Percentiles rank a stretch among this genome's conserved stretches.
These are phyloP conservation scores for Sporothrix curviconia DNA, from an alignment of 2,329 filamentous ascomycete species.

Conservation along the genomic window DNA sequence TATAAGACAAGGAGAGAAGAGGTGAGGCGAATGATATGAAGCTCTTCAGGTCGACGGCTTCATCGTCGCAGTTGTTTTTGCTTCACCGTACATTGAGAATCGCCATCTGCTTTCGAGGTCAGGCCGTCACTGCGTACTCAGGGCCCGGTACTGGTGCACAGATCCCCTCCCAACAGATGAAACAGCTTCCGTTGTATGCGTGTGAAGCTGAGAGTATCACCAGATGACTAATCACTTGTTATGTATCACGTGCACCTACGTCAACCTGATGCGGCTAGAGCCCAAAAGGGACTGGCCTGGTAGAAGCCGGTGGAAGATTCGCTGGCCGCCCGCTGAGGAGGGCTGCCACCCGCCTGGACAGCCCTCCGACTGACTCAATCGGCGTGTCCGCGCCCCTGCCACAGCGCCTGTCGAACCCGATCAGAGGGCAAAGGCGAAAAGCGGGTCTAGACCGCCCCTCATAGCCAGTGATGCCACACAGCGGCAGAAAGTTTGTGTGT, in stretches of 20 bases:
- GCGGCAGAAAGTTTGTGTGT: background rate
- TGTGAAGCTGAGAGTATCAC: background rate
- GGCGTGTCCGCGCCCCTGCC: constrained; percentile 1
- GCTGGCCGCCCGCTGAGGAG: background rate
- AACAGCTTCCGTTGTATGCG: background rate
- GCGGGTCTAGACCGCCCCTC: background rate
- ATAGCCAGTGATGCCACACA: background rate
- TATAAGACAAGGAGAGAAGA: no score
- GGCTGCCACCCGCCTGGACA: background rate
- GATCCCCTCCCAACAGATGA: constrained; percentile 4
- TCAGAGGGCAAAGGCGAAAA: no score
- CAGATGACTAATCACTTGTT: background rate
- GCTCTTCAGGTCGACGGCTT: background rate
- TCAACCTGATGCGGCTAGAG: no score
- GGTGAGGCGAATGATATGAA: no score
- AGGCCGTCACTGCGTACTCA: background rate
- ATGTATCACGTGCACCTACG: background rate
- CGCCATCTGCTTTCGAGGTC: background rate
- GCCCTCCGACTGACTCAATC: constrained; percentile 6
- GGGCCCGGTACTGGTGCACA: background rate
- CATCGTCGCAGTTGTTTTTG: background rate
- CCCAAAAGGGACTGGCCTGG: background rate
- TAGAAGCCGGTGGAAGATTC: constrained; percentile 7
- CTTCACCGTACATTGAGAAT: background rate
- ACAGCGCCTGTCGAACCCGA: no score